Evolutionary conservation across 2,329 filamentous ascomycete genomes (phyloP), one percentile per base, ranked within the genome.

Genomic region (Colletotrichum cuscutae): DNA sequence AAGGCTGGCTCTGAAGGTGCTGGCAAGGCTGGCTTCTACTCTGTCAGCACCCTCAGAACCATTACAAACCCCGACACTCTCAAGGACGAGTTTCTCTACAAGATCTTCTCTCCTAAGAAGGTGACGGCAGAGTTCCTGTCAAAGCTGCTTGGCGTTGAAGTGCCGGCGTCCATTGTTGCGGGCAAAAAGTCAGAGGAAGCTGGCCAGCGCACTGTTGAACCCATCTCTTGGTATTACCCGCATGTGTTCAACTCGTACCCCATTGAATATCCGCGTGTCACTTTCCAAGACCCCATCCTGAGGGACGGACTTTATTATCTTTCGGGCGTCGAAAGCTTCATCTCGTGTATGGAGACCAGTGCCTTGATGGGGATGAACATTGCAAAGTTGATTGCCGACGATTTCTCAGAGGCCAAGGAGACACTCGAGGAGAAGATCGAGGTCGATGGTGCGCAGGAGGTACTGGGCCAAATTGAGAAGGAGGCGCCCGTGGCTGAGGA

Each of bases 281-380:
- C 93, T 0, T 99, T 98, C 81, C 95, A 98, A 76, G 93, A 97
- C 73, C 89, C 92, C 3, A 85, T 92, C 74, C 80, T 98, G 3
- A 91, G 90, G 5, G 82, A 88, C 7, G 89, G 90, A 0, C 78
- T 96, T 15, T 97, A 91, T 82, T 93, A 93, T 79, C 93, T 91
- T 0, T 91, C 90, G 12, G 91, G 90, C 2, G 97, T 98, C 56
- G 96, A 98, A 83, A 93, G 93, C 76, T 98, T 99, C 80, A 97
- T 98, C 76, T 97, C 93, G 11, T 98, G 95, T 0, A 98, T 99
- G 97, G 97, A 99, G 86, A 98, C 97, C 7, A 98, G 92, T 80
- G 93, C 94, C 1, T 82, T 98, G 76, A 97, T 97, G 91, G 97
- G 97, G 0, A 94, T 89, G 88, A 97, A 97, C 79, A 91, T 97